These are phyloP conservation scores for Floccularia luteovirens DNA, from an alignment of 768 basidiomycete species.

Conservation along the genomic window DNA sequence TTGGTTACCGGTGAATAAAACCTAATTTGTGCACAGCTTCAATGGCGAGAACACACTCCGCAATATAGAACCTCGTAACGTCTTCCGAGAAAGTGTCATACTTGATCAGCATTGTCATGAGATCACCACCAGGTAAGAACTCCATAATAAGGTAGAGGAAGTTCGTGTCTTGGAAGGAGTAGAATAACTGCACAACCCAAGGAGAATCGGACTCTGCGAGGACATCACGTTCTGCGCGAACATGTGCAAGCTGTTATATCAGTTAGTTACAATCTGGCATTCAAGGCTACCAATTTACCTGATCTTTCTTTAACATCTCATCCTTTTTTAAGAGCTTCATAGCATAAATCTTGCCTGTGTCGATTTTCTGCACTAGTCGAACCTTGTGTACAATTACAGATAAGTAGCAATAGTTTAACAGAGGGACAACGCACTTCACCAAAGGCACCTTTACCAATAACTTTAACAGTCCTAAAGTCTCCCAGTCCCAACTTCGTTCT, in stretches of 20 bases:
- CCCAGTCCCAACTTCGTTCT: slow-evolving; percentile 86
- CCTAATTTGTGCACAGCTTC: slow-evolving; percentile 96
- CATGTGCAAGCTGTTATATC: slow-evolving; percentile 77
- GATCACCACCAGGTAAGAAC: slow-evolving; percentile 94
- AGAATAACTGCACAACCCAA: slow-evolving; percentile 96
- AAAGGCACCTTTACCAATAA: slow-evolving; percentile 98
- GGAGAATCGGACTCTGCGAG: slow-evolving; percentile 91
- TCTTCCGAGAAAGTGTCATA: slow-evolving; percentile 99
- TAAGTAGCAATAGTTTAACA: not conserved
- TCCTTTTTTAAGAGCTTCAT: slow-evolving; percentile 98
- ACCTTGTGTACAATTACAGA: slow-evolving; percentile 42
- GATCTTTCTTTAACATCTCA: slow-evolving; percentile 99
- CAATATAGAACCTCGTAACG: slow-evolving; percentile 96
- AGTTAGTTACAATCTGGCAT: not conserved
- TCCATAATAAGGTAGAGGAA: slow-evolving; percentile 99
- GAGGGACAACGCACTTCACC: slow-evolving; percentile 63
- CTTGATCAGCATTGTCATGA: slow-evolving; percentile 99
- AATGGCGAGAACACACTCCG: slow-evolving; percentile 96
- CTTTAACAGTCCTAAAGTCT: slow-evolving; percentile 95
- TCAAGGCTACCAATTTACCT: slow-evolving; percentile 40
- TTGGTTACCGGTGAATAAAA: slow-evolving; percentile 86
- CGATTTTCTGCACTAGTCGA: slow-evolving; percentile 90
- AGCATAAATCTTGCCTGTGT: slow-evolving; percentile 97
- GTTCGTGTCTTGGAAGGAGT: slow-evolving; percentile 94
- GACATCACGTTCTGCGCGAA: slow-evolving; percentile 95